Conservation (phyloP, 768 basidiomycete species). For the Mycena latifolia region DNA sequence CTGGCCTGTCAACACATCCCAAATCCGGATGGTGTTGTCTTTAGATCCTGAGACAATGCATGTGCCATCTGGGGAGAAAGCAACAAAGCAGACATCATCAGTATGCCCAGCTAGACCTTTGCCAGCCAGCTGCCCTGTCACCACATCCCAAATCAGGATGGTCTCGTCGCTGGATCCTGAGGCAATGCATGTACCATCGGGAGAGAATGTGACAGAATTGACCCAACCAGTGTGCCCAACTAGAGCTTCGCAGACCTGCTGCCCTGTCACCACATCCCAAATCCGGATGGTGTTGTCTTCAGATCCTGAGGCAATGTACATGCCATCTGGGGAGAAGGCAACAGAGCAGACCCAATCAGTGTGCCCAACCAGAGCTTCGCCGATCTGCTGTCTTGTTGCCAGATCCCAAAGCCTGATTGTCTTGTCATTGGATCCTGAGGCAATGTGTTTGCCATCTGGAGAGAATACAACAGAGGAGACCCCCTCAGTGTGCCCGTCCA, state of each 20-base stretch:
- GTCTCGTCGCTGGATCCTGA: background rate
- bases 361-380: background rate
- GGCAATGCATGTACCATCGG: background rate
- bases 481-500: background rate
- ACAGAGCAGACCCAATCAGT: background rate
- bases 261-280: too few relatives aligned
- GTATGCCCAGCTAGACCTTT: background rate
- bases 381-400: background rate
- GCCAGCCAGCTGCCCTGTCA: background rate
- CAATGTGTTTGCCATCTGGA: background rate
- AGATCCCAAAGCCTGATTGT: slow-evolving; percentile 4
- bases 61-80: slow-evolving; percentile 4
- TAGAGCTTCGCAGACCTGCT: too few relatives aligned
- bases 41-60: background rate
- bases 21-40: background rate
- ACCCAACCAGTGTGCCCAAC: too few relatives aligned
- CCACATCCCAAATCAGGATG: background rate
- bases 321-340: too few relatives aligned
- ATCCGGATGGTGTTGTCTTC: too few relatives aligned
- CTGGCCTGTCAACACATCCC: background rate
- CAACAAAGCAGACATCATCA: background rate
- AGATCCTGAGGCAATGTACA: too few relatives aligned
- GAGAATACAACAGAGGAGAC: slow-evolving; percentile 9
- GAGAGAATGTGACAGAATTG: background rate
- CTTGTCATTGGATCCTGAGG: background rate